Evolutionary conservation across 106 monocot genomes (phyloP), one percentile per base, ranked within the genome.

Genomic region (Acorus calamus): DNA sequence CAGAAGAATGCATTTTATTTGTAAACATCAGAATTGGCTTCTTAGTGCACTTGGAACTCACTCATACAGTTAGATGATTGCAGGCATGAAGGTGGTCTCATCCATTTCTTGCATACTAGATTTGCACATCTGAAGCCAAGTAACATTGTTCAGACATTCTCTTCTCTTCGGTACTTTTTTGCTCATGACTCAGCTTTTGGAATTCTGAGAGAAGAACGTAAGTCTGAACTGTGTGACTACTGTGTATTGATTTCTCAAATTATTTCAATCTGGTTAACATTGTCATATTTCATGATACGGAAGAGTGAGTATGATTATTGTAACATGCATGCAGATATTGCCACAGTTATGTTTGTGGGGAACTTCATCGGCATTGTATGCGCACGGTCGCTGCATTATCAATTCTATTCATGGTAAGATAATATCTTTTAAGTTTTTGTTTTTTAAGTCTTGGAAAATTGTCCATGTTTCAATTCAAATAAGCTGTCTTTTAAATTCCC

Each of bases 361-460:
- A 96, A 96, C 56, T 96, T 96, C 77, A 91, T 96, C 53, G 96
- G 96, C 46, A 75, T 96, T 54, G 71, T 96, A 42, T 96, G 77
- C 56, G 96, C 96, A 14, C 74, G 96, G 44, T 96, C 96, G 60
- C 76, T 96, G 46, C 96, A 96, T 70, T 96, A 96, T 69, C 96
- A 96, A 70, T 96, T 96, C 69, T 96, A 96, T 73, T 96, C 96
- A 60, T 96, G 96, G 96, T 96, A 78, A 80, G 83, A 28, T 28
- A 44, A 12, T 60, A 47, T 8, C 46, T 2, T 61, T 46, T 9
- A 47, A 11, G 43, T 11, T 51, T 47, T 62, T n/a, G 46, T 44
- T 62, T 45, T 62, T 48, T 47, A 44, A 44, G 9, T 47, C 6
- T 62, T 7, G 6, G 7, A n/a, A 28, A 28, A 28, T 28, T 28